Base-by-base conservation (phyloP, 2,329 filamentous ascomycete species). In the Sporothrix globosa region DNA sequence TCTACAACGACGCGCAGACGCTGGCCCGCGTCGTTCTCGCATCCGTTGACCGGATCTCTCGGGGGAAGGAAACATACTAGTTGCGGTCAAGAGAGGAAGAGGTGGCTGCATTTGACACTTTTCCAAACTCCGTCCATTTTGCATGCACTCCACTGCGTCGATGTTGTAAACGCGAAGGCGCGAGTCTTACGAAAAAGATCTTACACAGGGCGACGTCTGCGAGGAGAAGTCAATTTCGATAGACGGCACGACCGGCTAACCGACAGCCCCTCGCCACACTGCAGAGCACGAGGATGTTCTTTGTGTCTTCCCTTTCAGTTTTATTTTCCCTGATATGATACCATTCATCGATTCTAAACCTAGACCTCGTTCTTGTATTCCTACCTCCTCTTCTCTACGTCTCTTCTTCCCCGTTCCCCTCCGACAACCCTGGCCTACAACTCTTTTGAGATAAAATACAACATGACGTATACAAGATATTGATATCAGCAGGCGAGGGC, bases 101-200 rank as follows among this genome's bases (percentile, higher is more conserved):
- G 11, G 17, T 46, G 39, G 17, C 5, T 21, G 56, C 19, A 6
- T 17, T 11, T 19, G 5, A 24, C 3, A 11, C 21, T 10, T 34
- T 17, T n/a, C 6, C 2, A 21, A 21, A 13, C 53, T 14, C 11
- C 4, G 4, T 46, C 27, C 5, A 30, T 46, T 46, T 14, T 14
- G 13, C 44, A 46, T 14, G 44, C 27, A 30, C 34, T 34, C 34
- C 34, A 34, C 34, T n/a, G 13, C n/a, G 34, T 44, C n/a, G 24
- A 17, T 13, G 21, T 27, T 27, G 58, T 34, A 46, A 63, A 46
- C 39, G 58, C 58, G 58, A 63, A 61, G 56, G 14, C 56, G 56
- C 56, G 56, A 61, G n/a, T n/a, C 4, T 21, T n/a, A 5, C 13
- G 14, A 48, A 19, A 19, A 48, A 19, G 44, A 19, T 48, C 34